Base-by-base conservation (phyloP, 768 basidiomycete species). In the Macrolepiota dolichaula region DNA sequence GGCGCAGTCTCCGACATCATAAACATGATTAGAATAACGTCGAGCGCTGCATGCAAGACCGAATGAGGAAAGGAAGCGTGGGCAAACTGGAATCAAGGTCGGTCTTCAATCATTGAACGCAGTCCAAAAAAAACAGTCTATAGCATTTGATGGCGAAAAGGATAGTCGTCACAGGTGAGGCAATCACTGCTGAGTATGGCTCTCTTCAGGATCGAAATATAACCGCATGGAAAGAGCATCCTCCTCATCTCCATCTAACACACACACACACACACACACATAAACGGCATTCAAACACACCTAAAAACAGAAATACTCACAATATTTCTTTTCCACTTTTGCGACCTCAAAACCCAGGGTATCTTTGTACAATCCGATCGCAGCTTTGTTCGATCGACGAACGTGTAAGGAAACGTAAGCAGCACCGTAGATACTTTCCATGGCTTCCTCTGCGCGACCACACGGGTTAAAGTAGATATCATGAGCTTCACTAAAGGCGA, bases 361-460 rank as follows among this genome's bases (percentile, higher is more conserved):
- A 68, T 96, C 95, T 51, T 86, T 83, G 72, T 98, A 98, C 56
- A 98, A 77, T 11, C 82, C 85, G 47, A 98, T 85, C 0, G 96
- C 96, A 0, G 96, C 94, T 59, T 90, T 86, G 70, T 98, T 98
- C n/a, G 93, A 94, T 74, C 94, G 92, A 50, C 96, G 84, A 29
- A 98, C 96, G 66, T 98, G 95, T 22, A 98, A 77, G 0, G 92
- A 92, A 19, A 95, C 92, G 66, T 88, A 91, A 17, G 85, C 73
- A 0, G 94, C 95, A 37, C 85, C 82, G 77, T 96, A 96, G n/a
- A 93, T 82, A 1, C 85, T 83, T 13, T 84, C 80, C 96, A 98
- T 98, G 1, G 96, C 92, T 63, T 93, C 87, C 73, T 98, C 96
- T 96, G 69, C 1, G 19, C 19, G 9, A n/a, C 2, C 1, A 17